A percentile compares a stretch with the other conserved stretches of the same genome.
Evolutionary conservation across 768 basidiomycete genomes (phyloP).

Genomic region (Psilocybe cyanescens): DNA sequence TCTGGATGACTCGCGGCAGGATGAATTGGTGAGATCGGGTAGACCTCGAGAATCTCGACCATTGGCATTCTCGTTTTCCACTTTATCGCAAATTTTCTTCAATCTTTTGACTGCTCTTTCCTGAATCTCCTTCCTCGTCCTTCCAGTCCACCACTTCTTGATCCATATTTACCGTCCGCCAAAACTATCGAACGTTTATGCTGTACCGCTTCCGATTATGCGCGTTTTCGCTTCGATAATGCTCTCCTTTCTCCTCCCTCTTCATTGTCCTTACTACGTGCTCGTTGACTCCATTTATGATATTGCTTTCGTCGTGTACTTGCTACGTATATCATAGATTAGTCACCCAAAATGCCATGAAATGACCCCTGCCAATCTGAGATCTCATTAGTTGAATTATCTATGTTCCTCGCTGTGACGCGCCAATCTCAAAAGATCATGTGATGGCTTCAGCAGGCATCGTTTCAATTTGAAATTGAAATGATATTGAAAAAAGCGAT

Average conservation of each 20-base stretch:
- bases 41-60: conserved; percentile 8
- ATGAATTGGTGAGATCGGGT: conserved; percentile 11
- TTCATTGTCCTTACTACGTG: conserved; percentile 17
- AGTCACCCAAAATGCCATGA: conserved; percentile 24
- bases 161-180: conserved; percentile 16
- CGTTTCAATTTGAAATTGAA: conserved; percentile 8
- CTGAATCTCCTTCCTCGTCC: conserved; percentile 11
- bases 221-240: conserved; percentile 18
- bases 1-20: conserved; percentile 13
- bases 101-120: conserved; percentile 15
- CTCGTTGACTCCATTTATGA: conserved; percentile 23
- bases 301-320: conserved; percentile 23
- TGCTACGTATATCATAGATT: conserved; percentile 24
- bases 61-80: conserved; percentile 13
- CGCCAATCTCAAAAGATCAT: conserved; percentile 13
- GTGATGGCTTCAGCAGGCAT: conserved; percentile 16
- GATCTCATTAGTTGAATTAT: background rate
- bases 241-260: conserved; percentile 9
- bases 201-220: conserved; percentile 17
- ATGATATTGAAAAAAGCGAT: background rate
- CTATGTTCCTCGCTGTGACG: background rate
- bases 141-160: conserved; percentile 17
- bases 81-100: conserved; percentile 10
- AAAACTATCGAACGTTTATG: conserved; percentile 19
- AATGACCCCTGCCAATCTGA: background rate